Conservation (phyloP, 2,329 filamentous ascomycete genomes). For the Ophiostoma sp. region DNA sequence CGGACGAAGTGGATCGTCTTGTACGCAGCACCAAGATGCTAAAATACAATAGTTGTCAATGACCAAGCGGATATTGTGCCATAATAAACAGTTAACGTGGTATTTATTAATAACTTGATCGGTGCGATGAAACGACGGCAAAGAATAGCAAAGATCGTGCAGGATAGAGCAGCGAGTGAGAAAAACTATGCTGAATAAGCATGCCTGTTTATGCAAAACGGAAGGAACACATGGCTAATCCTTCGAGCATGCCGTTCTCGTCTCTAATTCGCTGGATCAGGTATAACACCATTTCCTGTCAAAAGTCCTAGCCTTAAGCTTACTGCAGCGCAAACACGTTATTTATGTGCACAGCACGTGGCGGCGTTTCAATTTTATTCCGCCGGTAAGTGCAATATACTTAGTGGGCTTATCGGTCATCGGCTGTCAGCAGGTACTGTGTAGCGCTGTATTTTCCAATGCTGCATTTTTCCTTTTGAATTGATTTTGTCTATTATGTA, state of each 20-base stretch:
- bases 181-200: background rate
- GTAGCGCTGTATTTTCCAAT: too few relatives aligned
- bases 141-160: background rate
- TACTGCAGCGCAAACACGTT: conserved; percentile 5
- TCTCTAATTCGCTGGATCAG: background rate
- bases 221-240: background rate
- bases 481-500: background rate
- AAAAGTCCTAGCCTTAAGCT: background rate
- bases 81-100: background rate
- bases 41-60: background rate
- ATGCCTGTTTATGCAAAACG: background rate
- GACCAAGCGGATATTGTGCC: background rate
- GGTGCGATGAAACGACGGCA: background rate
- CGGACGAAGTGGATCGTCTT: background rate
- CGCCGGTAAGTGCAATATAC: background rate
- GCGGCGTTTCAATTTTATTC: conserved; percentile 18
- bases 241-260: background rate
- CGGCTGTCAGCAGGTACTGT: background rate
- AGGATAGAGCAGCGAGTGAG: too few relatives aligned
- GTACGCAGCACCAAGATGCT: background rate
- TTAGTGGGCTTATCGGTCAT: background rate
- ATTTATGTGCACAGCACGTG: conserved; percentile 20
- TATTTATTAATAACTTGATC: background rate
- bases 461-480: background rate
- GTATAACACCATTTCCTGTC: background rate